Evolutionary conservation across 345 rosid genomes (phyloP), one percentile per base, ranked within the genome.

Genomic region (Crucihimalaya himalaica): DNA sequence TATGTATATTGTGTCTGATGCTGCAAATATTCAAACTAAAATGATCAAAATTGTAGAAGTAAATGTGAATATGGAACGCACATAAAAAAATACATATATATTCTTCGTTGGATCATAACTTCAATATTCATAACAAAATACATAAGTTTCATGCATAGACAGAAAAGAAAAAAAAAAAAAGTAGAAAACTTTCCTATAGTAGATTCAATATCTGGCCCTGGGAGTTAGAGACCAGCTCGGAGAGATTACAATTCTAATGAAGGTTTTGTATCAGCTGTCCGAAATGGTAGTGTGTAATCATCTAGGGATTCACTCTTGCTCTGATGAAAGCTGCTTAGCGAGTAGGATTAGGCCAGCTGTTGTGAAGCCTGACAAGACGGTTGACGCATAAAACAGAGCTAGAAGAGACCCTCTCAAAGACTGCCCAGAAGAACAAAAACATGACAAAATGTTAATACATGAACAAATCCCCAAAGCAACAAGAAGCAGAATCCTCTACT

Each of bases 371-470:
- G 97, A 88, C 80, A 91, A 83, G 39, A 89, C 8, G 1, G 96
- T 67, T 5, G 96, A 91, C 0, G 82, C 81, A 73, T 88, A 93
- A 82, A 82, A 84, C 21, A 83, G 2, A 4, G 81, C 84, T 42
- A 91, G 88, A 19, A 93, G 85, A 69, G 96, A 81, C 73, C 80
- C 96, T 77, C 97, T 84, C 14, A 94, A 73, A 42, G 98, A 94
- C 98, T 94, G 95, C 79, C 6, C 14, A 23, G 50, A 21, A 63
- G 16, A 67, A 66, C n/a, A 58, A 66, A 31, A 31, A 16, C 8
- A 71, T 19, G 11, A 31, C 15, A 76, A 42, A 55, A 77, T 35
- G 25, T 54, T 14, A 43, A 40, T 39, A 14, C 1, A n/a, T n/a
- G n/a, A n/a, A 48, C 15, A 59, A 61, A 35, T 8, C 18, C 28